These are phyloP conservation scores for Fusarium torulosum DNA, from an alignment of 2,329 filamentous ascomycete genomes.

Conservation along the genomic window DNA sequence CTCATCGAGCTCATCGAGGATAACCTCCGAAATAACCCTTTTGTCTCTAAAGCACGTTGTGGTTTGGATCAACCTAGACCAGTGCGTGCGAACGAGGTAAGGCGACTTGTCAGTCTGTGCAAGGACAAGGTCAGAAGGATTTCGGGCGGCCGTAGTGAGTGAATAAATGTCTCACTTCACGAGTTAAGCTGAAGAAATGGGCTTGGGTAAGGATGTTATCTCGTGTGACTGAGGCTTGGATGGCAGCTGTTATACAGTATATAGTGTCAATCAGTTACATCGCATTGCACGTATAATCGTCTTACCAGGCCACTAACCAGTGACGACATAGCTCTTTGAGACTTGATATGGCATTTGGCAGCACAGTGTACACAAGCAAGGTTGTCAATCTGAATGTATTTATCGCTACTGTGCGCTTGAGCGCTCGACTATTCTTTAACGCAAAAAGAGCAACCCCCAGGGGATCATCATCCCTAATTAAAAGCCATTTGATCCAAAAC, in stretches of 20 bases:
- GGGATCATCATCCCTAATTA: conserved; percentile 5
- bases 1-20: conserved; percentile 1
- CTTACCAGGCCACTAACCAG: neutral
- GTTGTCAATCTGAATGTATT: conserved; percentile 8
- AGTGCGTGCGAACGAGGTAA: conserved; percentile 49
- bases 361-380: neutral
- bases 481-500: conserved; percentile 5
- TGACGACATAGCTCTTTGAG: neutral
- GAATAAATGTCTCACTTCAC: conserved; percentile 10
- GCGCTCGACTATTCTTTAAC: conserved; percentile 28
- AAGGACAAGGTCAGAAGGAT: conserved; percentile 44
- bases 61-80: conserved; percentile 51
- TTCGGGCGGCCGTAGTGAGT: conserved; percentile 37
- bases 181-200: neutral
- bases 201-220: conserved; percentile 14
- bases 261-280: conserved; percentile 18
- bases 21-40: conserved; percentile 26
- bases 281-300: neutral
- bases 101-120: conserved; percentile 49
- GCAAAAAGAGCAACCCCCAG: conserved; percentile 10
- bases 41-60: conserved; percentile 49
- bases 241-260: conserved; percentile 30
- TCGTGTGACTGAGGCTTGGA: conserved; percentile 23
- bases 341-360: neutral
- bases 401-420: conserved; percentile 21